A percentile compares a stretch with the other conserved stretches of the same genome.
phyloP scores from a whole-genome alignment of 1,139 yeast genomes.

The Protomyces gravidus region DNA sequence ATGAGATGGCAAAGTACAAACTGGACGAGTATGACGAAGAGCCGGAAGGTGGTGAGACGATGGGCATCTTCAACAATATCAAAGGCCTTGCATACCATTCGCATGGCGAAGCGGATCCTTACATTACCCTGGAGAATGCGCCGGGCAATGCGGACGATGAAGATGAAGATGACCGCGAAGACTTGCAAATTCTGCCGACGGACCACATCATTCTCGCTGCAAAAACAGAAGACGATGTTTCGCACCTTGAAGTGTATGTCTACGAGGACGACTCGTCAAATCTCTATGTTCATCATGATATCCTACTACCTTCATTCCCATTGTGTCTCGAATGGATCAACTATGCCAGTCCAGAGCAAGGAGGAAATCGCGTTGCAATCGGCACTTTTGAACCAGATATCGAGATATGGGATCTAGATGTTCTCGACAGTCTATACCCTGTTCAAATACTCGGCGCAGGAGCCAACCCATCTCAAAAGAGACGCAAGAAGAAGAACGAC shows the following conservation, averaged over 20 bases:
- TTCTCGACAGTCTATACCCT: constrained; percentile 90
- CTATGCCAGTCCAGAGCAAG: constrained; percentile 46
- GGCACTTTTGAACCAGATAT: constrained; percentile 98
- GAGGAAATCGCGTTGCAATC: constrained; percentile 80
- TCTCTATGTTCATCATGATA: constrained; percentile 89
- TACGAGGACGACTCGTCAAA: constrained; percentile 73
- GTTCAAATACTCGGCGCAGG: constrained; percentile 71
- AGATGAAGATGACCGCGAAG: constrained; percentile 68
- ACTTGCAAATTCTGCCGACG: constrained; percentile 79
- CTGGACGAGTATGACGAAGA: constrained; percentile 77
- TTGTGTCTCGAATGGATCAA: constrained; percentile 94
- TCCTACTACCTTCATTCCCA: constrained; percentile 96
- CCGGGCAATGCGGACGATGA: constrained; percentile 46
- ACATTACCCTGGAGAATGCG: constrained; percentile 58
- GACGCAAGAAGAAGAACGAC: constrained; percentile 46
- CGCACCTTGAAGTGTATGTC: constrained; percentile 85
- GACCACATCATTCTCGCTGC: constrained; percentile 88
- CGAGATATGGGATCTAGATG: constrained; percentile 94
- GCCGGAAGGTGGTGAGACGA: constrained; percentile 44
- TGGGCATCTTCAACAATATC: constrained; percentile 43
- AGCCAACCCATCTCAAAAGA: constrained; percentile 37
- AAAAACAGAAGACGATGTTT: constrained; percentile 92
- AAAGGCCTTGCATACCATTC: constrained; percentile 53
- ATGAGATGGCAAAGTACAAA: constrained; percentile 81
- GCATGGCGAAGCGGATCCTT: constrained; percentile 65